Base-by-base conservation (phyloP, 1,284 basidiomycete genomes). In the Cryptococcus wingfieldii region DNA sequence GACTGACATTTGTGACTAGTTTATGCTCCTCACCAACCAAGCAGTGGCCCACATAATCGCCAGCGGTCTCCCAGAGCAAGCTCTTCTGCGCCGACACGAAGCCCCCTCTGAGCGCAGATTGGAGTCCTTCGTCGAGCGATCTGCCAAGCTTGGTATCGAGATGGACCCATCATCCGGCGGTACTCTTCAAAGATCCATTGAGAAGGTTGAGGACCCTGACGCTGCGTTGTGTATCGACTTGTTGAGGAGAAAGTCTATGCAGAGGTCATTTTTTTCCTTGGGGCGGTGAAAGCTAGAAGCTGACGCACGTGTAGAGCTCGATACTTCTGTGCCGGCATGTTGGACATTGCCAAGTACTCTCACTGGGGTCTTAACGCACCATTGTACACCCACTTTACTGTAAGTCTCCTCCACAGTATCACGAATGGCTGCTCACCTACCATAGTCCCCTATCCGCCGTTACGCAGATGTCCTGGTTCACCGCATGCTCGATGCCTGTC, bases 301-400 rank as follows among this genome's bases (percentile, higher is more conserved):
- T 14, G n/a, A 34, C 31, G 31, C 13, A 34, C 45, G 14, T 18
- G 88, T 59, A 84, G 86, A 51, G 90, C 96, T 61, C 94, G 94
- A 75, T 98, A 98, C 79, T 98, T 97, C 85, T 98, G 95, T 74
- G 86, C 94, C 27, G 96, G 96, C 63, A 96, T 98, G 91, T 82
- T 98, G 65, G 96, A 99, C 77, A 98, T 98, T 70, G 90, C 93
- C 45, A 98, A 98, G 79, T 99, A 98, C 74, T 79, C 84, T 38
- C 96, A 99, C 78, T 98, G 90, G 74, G 87, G 93, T 1, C 81
- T 98, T 66, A 95, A 87, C 67, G 81, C 86, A 7, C 93, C 96
- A 8, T 80, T 98, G 50, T 98, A 98, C 80, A 96, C 94, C 25
- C 95, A 98, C 77, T 98, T 97, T 78, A 96, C 94, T 13, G 55